Conservation (phyloP, 495 filamentous ascomycete genomes). For the Daldinia vernicosa region DNA sequence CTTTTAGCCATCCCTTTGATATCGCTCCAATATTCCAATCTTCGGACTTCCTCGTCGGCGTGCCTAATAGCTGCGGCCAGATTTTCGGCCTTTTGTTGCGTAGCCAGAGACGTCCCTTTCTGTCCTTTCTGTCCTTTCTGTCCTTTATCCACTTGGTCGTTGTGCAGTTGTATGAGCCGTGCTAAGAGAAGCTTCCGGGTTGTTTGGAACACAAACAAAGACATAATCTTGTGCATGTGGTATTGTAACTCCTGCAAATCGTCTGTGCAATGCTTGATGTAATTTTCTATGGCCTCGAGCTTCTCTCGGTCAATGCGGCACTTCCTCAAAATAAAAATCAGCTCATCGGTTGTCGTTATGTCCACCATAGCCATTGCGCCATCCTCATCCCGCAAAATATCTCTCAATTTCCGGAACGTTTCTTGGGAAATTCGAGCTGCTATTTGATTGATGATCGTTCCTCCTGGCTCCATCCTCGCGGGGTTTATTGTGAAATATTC, state of each 20-base stretch:
- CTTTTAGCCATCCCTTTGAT: constrained; percentile 67
- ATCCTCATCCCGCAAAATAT: constrained; percentile 49
- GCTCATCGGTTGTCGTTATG: constrained; percentile 42
- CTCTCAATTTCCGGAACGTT: constrained; percentile 44
- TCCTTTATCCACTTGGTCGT: constrained; percentile 56
- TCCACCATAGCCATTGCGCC: constrained; percentile 32
- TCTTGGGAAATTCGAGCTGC: constrained; percentile 46
- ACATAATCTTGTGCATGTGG: constrained; percentile 85
- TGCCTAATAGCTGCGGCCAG: constrained; percentile 65
- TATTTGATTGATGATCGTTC: constrained; percentile 9
- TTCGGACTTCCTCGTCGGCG: constrained; percentile 73
- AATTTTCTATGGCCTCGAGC: constrained; percentile 79
- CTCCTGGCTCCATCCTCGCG: constrained; percentile 2
- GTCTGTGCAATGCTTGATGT: constrained; percentile 79
- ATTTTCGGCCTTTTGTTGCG: constrained; percentile 56
- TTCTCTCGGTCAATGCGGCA: constrained; percentile 90
- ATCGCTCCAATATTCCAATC: constrained; percentile 79
- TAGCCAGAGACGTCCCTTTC: constrained; percentile 40
- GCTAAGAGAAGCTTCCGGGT: constrained; percentile 80
- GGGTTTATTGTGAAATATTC: constrained; percentile 89
- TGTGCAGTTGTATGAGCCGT: constrained; percentile 68
- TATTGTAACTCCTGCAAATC: constrained; percentile 81
- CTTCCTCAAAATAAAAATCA: constrained; percentile 62
- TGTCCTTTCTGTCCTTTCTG: constrained; percentile 47
- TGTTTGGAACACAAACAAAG: constrained; percentile 85